phyloP scores from a whole-genome alignment of 352 stramenopile genomes.

The Pythium insidiosum region DNA sequence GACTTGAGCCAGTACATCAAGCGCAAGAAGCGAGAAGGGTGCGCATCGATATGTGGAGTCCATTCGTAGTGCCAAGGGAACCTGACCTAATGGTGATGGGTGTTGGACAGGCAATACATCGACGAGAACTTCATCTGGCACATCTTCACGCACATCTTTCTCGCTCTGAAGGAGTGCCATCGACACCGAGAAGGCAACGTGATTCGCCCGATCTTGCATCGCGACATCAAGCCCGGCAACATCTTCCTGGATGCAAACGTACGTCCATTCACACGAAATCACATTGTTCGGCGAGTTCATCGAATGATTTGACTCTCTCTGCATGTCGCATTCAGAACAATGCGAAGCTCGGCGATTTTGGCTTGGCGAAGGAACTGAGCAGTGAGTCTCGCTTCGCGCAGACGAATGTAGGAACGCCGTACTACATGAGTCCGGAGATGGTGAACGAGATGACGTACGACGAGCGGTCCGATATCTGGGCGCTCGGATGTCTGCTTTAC shows the following conservation, averaged over 20 bases:
- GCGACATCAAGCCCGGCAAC: constrained; percentile 90
- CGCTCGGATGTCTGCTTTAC: constrained; percentile 87
- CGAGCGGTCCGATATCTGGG: constrained; percentile 90
- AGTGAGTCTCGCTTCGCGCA: constrained; percentile 87
- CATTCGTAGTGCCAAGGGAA: too few relatives aligned
- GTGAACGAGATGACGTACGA: constrained; percentile 92
- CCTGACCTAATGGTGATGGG: too few relatives aligned
- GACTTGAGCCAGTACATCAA: constrained; percentile 89
- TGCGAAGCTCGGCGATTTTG: constrained; percentile 89
- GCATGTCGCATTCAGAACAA: constrained; percentile 80
- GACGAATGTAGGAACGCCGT: constrained; percentile 89
- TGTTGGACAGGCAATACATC: constrained; percentile 73
- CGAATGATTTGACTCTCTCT: too few relatives aligned
- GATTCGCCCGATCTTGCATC: constrained; percentile 82
- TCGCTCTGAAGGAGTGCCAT: constrained; percentile 89
- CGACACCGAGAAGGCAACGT: constrained; percentile 76
- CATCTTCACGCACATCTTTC: constrained; percentile 89
- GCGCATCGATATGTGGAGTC: constrained; percentile 7
- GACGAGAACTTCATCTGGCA: constrained; percentile 92
- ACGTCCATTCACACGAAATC: constrained; percentile 8
- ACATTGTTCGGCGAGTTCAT: neutral
- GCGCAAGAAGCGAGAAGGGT: constrained; percentile 85
- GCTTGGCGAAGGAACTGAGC: constrained; percentile 86
- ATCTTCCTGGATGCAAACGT: constrained; percentile 89
- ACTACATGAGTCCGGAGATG: constrained; percentile 92